Conservation (phyloP, 1,284 basidiomycete species). For the Sutorius eximius region DNA sequence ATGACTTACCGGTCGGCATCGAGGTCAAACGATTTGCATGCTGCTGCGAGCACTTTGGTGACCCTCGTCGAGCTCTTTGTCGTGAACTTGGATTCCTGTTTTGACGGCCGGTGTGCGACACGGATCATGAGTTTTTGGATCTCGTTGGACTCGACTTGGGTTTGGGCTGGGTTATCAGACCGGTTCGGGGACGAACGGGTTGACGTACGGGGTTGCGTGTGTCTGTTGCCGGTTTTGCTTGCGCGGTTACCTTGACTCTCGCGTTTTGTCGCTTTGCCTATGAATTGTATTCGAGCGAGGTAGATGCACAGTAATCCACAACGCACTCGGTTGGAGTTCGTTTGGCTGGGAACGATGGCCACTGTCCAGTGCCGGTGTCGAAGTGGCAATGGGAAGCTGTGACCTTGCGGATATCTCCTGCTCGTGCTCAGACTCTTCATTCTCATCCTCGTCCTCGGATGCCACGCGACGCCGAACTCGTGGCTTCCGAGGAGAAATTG, state of each 20-base stretch:
- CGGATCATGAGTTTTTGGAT: slow-evolving; percentile 31
- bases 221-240: background rate
- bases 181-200: background rate
- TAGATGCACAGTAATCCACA: background rate
- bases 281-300: background rate
- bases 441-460: slow-evolving; percentile 13
- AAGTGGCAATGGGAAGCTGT: background rate
- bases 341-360: background rate
- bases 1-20: slow-evolving; percentile 34
- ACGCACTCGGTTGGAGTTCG: slow-evolving; percentile 11
- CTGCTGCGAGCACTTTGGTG: slow-evolving; percentile 41
- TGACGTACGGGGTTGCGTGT: slow-evolving; percentile 13
- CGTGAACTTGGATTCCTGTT: slow-evolving; percentile 42
- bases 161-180: background rate
- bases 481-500: background rate
- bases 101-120: slow-evolving; percentile 34
- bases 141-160: slow-evolving; percentile 7
- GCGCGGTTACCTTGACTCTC: background rate
- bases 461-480: slow-evolving; percentile 10
- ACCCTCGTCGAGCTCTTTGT: slow-evolving; percentile 45
- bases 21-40: slow-evolving; percentile 44
- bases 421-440: slow-evolving; percentile 7
- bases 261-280: slow-evolving; percentile 20
- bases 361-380: slow-evolving; percentile 4
- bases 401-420: background rate